Evolutionary conservation across 768 basidiomycete species (phyloP), one percentile per base, ranked within the genome.

Genomic region (Lanmaoa rubissima): DNA sequence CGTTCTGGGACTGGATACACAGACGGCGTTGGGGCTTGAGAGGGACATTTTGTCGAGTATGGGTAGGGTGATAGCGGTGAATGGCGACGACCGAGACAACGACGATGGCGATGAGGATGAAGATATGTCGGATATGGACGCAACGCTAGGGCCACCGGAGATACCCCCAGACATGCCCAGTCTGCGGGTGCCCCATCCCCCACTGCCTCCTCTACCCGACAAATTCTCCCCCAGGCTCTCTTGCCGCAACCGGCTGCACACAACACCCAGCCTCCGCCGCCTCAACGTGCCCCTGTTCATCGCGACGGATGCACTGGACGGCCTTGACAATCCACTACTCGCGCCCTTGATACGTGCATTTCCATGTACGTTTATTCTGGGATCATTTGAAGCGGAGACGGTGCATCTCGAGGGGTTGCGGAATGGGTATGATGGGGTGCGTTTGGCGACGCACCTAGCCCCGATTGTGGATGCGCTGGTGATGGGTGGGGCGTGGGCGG

Each of bases 401-500:
- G 64, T 60, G 24, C 58, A 63, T 12, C 66, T 83, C 51, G 69
- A 72, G 35, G 53, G 55, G 16, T 46, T 82, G 49, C 65, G 62
- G 26, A 85, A 80, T 58, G 72, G 61, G 8, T 69, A 79, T 40
- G 87, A 88, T 60, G 79, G 79, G 3, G 67, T 81, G 28, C 63
- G 51, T 34, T 66, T 90, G 60, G 75, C 65, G 19, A 62, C 58
- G 16, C 81, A 83, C 60, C 55, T 89, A 12, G 63, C 81, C 21
- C 87, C 89, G 2, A 81, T 90, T 55, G 62, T 92, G 34, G 90
- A 92, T 65, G 88, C 85, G 7, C 75, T 90, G 73, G 80, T 94
- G 32, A 80, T 83, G 16, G 81, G 82, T 3, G 77, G 77, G 51
- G 86, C 84, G 0, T 71, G 76, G 67, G 73, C 64, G 16, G 79